Evolutionary conservation across 768 basidiomycete genomes (phyloP), one percentile per base, ranked within the genome.

Genomic region (Psilocybe subaeruginosa): DNA sequence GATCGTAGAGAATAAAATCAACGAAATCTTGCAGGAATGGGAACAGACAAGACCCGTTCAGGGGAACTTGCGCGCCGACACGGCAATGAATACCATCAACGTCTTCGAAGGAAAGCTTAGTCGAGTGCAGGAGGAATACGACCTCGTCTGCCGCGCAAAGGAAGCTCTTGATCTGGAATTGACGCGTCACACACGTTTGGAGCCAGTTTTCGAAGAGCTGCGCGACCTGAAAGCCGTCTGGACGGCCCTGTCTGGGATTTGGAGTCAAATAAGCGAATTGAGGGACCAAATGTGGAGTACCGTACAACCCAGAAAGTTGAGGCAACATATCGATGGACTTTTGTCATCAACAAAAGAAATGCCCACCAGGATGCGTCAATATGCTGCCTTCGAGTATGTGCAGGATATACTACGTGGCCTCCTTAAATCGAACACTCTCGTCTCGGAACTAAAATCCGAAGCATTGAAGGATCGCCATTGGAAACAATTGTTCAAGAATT

Each of bases 321-420:
- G 97, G 67, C 93, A 96, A 69, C 92, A 94, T 64, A 88, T 99
- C 56, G 97, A 99, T 68, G 87, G 85, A n/a, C 82, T 99, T 49
- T 76, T 99, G 54, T 80, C 85, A 27, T 94, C 94, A n/a, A 98
- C 97, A 23, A 93, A 95, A 78, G 97, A 99, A 51, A 98, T 99
- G 97, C 97, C 97, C 1, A 97, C 93, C 39, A 83, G 96, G 62
- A 99, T 99, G 97, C 86, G 97, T 56, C 97, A 99, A 72, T 99
- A 99, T 73, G 93, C 95, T 8, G 97, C 97, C 0, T 99, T 98
- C 70, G 97, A 99, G 80, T 96, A 93, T 73, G 95, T 99, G 2
- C 96, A 99, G 70, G 97, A 99, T 46, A 84, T 90, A 19, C 81
- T 99, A 56, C 85, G 91, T 48, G 86, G 88, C 11, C 80, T 95